Conservation (phyloP, 2,329 filamentous ascomycete genomes). For the Fusarium napiforme region DNA sequence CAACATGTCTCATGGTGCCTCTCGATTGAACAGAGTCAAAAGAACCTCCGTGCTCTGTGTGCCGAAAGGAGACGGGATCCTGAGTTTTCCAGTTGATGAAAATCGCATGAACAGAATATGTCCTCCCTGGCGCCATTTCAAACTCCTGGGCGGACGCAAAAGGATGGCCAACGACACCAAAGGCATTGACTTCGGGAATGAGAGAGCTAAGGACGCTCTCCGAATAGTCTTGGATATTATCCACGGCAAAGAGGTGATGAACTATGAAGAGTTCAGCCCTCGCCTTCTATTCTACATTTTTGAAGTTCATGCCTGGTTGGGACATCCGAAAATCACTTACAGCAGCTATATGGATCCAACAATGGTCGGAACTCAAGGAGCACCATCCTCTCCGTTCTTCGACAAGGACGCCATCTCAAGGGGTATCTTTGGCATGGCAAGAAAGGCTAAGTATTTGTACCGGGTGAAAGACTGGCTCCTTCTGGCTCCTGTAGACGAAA, state of each 20-base stretch:
- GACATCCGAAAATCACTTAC: neutral
- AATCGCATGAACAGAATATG: constrained; percentile 8
- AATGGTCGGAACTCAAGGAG: neutral
- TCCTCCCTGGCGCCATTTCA: neutral
- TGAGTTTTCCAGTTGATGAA: neutral
- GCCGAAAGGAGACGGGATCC: neutral
- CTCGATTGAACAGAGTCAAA: neutral
- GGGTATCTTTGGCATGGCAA: neutral
- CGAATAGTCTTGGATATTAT: constrained; percentile 6
- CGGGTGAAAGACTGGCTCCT: constrained; percentile 28
- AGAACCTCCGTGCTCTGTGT: neutral
- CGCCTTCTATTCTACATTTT: constrained; percentile 26
- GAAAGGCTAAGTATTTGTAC: neutral
- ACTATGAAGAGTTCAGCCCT: neutral
- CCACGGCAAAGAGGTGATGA: neutral
- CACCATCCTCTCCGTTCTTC: neutral
- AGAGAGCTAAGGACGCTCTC: constrained; percentile 4
- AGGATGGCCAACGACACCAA: neutral
- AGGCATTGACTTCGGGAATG: neutral
- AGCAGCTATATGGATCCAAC: neutral
- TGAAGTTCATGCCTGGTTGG: constrained; percentile 19
- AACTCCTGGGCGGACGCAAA: neutral
- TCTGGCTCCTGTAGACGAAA: constrained; percentile 22
- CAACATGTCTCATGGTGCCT: neutral
- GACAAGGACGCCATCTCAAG: neutral